Evolutionary conservation across 805 yeast genomes (phyloP).

Genomic region (Schwanniomyces polymorphus): DNA sequence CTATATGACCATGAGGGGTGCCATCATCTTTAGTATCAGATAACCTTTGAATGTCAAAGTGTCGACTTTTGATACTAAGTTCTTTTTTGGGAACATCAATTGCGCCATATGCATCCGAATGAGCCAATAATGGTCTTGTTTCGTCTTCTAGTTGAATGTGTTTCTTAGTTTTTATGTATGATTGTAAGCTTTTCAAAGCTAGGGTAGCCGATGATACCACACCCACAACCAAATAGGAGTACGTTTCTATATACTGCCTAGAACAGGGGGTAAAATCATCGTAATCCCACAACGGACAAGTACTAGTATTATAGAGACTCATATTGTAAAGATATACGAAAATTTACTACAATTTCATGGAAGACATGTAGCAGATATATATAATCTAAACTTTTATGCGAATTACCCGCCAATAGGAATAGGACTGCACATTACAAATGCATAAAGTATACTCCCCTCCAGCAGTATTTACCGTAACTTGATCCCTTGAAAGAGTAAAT

Average conservation of each 20-base stretch:
- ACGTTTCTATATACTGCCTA: constrained; percentile 39
- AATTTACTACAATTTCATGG: neutral
- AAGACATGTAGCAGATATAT: neutral
- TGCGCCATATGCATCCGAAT: constrained; percentile 32
- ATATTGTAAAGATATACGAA: neutral
- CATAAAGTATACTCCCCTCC: neutral
- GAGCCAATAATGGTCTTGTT: constrained; percentile 33
- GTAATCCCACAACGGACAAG: constrained; percentile 48
- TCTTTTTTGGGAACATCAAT: constrained; percentile 6
- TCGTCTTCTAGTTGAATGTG: constrained; percentile 19
- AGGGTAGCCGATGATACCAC: constrained; percentile 28
- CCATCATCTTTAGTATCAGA: constrained; percentile 59
- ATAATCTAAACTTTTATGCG: neutral
- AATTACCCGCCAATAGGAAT: neutral
- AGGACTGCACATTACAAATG: neutral
- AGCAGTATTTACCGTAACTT: too few species aligned
- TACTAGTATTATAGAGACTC: neutral
- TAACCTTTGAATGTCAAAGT: constrained; percentile 62
- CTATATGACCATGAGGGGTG: constrained; percentile 55
- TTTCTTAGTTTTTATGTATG: constrained; percentile 8
- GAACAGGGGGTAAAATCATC: constrained; percentile 63
- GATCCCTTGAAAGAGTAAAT: too few species aligned
- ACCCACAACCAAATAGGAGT: constrained; percentile 29
- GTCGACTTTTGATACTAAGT: constrained; percentile 49
- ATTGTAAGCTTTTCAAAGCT: constrained; percentile 15